Evolutionary conservation across 441 rosid species (phyloP).

Genomic region (Adansonia madagascariensis): DNA sequence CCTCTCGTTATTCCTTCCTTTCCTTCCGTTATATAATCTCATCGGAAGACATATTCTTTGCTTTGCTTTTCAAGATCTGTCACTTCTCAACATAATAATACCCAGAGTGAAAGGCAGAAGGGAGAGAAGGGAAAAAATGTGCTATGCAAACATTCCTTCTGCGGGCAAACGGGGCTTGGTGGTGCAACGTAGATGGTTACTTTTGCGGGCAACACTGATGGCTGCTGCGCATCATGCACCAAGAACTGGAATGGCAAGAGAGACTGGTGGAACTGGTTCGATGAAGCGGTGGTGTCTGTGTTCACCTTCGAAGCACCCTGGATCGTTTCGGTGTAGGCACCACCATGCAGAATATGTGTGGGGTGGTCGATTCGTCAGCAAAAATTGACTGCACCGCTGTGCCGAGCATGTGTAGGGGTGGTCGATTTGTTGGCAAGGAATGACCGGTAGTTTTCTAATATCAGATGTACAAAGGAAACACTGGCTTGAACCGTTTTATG

Average conservation of each 20-base stretch:
- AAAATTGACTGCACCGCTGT: constrained; percentile 31
- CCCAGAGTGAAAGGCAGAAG: not conserved
- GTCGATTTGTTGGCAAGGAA: not conserved
- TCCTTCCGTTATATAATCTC: constrained; percentile 14
- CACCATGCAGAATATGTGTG: constrained; percentile 51
- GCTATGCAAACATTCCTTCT: constrained; percentile 30
- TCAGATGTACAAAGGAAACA: not conserved
- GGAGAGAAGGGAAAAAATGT: not conserved
- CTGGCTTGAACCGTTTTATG: not conserved
- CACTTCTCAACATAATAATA: constrained; percentile 4
- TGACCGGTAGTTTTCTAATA: not conserved
- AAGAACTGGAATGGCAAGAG: constrained; percentile 14
- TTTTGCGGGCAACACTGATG: constrained; percentile 16
- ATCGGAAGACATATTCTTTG: constrained; percentile 27
- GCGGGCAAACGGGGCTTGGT: constrained; percentile 11
- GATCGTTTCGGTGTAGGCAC: constrained; percentile 61
- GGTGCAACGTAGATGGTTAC: constrained; percentile 31
- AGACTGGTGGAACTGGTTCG: constrained; percentile 26
- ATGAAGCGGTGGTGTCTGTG: constrained; percentile 44
- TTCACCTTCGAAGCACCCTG: constrained; percentile 57
- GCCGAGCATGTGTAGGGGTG: constrained; percentile 37
- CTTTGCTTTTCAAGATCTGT: constrained; percentile 21
- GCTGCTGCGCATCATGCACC: not conserved
- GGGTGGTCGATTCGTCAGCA: constrained; percentile 31
- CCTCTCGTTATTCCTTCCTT: constrained; percentile 30